Evolutionary conservation across 306 rosid species (phyloP).

Genomic region (Gillenia trifoliata): DNA sequence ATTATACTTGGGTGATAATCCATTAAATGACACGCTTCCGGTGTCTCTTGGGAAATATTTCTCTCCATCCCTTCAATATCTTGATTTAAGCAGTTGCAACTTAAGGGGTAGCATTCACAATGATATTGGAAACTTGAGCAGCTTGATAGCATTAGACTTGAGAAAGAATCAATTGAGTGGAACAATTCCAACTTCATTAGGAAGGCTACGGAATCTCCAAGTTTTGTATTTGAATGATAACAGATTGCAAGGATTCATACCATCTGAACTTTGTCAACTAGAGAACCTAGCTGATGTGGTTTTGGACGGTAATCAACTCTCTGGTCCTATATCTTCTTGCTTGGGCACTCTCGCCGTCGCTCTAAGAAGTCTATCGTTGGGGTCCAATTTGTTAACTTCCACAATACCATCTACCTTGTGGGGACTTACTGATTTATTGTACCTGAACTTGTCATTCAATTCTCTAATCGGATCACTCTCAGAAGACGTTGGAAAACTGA

Average conservation of each 20-base stretch:
- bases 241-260: background rate
- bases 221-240: background rate
- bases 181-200: background rate
- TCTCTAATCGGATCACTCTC: background rate
- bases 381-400: background rate
- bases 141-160: background rate
- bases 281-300: fast-evolving
- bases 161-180: background rate
- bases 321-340: background rate
- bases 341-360: background rate
- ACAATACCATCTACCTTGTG: constrained; percentile 3
- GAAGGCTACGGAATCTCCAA: background rate
- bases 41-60: background rate
- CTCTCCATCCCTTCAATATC: background rate
- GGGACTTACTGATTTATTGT: background rate
- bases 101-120: background rate
- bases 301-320: background rate
- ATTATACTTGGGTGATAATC: background rate
- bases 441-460: background rate
- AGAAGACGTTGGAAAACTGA: background rate
- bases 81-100: background rate
- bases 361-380: background rate
- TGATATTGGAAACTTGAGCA: background rate
- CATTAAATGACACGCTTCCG: background rate
- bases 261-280: background rate